Base-by-base conservation (phyloP, 2,329 filamentous ascomycete genomes). In the Lecanicillium sp. region DNA sequence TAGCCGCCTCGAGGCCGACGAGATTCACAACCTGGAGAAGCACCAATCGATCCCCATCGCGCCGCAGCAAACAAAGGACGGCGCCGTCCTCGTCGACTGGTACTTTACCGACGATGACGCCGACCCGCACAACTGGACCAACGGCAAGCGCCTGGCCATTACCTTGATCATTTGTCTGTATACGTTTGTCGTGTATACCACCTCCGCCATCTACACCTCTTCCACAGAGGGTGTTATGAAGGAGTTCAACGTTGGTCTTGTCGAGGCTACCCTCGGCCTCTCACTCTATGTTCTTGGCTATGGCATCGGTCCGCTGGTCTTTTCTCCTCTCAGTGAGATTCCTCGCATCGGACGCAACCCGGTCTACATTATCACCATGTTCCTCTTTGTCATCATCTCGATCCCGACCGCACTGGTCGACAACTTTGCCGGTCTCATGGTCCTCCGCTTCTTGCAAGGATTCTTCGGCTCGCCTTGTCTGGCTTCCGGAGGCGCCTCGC, bases 391-490 rank as follows among this genome's bases (percentile, higher is more conserved):
- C 35, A 69, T 85, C 44, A 57, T 87, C 10, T 76, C 72, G 5
- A 69, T 86, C 13, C 80, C 81, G 0, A 75, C 79, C 0, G 76
- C 79, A 0, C 55, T 85, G 0, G 76, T 76, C 4, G 58, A 72
- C 32, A 82, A 79, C 60, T 82, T 79, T 37, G 61, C 74, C 0
- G 78, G 78, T 0, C 64, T 87, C 9, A 68, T 84, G 49, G 74
- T 81, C 3, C 62, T 80, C 3, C 70, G 79, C 2, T 82, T 82
- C 57, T 57, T 83, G 4, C 74, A 77, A 43, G 79, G 78, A 2
- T 79, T 83, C 65, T 79, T 82, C 46, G 79, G 79, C 8, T 75
- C 69, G 7, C 81, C 80, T 0, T 79, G 74, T 53, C 59, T 86
- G 7, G 79, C 80, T 0, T 81, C 71, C 1, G 71, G 70, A 5